Percentiles rank a stretch among this genome's conserved stretches.
These are phyloP conservation scores for Nakazawaea anatomiae DNA, from an alignment of 805 yeast species.

Conservation along the genomic window DNA sequence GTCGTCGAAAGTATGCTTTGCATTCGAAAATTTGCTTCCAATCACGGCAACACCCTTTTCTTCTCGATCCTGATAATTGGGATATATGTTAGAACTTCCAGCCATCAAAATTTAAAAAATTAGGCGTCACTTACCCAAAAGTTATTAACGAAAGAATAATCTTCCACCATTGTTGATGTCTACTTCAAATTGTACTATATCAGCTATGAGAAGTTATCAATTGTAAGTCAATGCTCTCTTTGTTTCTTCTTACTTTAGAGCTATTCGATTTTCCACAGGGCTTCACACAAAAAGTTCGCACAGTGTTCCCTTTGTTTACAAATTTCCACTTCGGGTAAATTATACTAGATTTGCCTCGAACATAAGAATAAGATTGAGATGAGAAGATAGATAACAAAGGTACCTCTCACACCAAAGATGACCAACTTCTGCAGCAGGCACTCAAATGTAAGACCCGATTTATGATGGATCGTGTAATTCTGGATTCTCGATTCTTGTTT, in stretches of 20 bases:
- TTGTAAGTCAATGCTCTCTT: too few species aligned
- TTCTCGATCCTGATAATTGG: constrained; percentile 42
- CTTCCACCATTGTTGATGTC: not conserved
- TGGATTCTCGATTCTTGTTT: too few species aligned
- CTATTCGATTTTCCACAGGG: not conserved
- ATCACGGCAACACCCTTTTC: constrained; percentile 54
- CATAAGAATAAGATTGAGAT: too few species aligned
- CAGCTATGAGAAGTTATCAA: too few species aligned
- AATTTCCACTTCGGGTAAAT: constrained; percentile 7
- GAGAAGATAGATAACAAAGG: too few species aligned
- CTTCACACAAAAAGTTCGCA: not conserved
- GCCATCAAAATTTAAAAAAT: too few species aligned
- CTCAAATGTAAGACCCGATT: too few species aligned
- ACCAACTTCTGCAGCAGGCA: too few species aligned
- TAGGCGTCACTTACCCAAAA: constrained; percentile 36
- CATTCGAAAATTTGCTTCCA: constrained; percentile 50
- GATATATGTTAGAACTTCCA: not conserved
- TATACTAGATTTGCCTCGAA: not conserved
- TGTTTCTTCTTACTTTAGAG: too few species aligned
- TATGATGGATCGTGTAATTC: too few species aligned
- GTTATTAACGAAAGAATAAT: constrained; percentile 32
- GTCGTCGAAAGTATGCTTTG: constrained; percentile 52
- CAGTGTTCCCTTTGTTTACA: not conserved
- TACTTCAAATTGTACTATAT: not conserved
- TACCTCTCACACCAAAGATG: too few species aligned